Conservation (phyloP, 495 filamentous ascomycete genomes). For the Halenospora varia region DNA sequence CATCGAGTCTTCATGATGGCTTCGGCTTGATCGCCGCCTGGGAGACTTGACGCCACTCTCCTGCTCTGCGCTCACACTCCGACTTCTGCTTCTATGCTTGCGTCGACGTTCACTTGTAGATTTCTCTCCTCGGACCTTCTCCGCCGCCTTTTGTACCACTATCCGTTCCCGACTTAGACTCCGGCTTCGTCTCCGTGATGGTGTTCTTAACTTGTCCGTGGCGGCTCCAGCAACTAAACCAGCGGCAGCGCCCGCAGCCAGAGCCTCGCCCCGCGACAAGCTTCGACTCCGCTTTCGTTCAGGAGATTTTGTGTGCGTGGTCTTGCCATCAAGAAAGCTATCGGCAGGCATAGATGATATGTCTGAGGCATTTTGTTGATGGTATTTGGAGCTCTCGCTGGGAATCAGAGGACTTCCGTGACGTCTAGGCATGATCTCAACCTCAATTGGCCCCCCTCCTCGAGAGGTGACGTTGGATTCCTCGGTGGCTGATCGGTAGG, state of each 20-base stretch:
- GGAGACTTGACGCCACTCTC: conserved; percentile 54
- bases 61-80: conserved; percentile 59
- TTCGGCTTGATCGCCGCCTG: conserved; percentile 57
- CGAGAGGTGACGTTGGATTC: conserved; percentile 67
- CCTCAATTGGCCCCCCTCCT: conserved; percentile 66
- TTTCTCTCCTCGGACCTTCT: conserved; percentile 52
- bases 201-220: conserved; percentile 60
- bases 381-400: conserved; percentile 42
- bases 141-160: conserved; percentile 60
- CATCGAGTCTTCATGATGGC: conserved; percentile 58
- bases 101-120: conserved; percentile 27
- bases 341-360: conserved; percentile 89
- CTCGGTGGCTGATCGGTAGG: conserved; percentile 70
- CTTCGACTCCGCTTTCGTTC: conserved; percentile 57
- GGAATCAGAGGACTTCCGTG: conserved; percentile 54
- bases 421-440: conserved; percentile 68
- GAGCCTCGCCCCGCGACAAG: conserved; percentile 36
- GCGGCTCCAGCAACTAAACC: conserved; percentile 37
- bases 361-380: conserved; percentile 61
- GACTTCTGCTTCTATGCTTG: conserved; percentile 49
- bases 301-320: conserved; percentile 37
- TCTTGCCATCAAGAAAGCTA: conserved; percentile 73
- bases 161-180: conserved; percentile 73
- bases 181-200: conserved; percentile 59
- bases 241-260: conserved; percentile 30